Evolutionary conservation across 495 filamentous ascomycete genomes (phyloP).

Genomic region (Lasiosphaeris hirsuta): DNA sequence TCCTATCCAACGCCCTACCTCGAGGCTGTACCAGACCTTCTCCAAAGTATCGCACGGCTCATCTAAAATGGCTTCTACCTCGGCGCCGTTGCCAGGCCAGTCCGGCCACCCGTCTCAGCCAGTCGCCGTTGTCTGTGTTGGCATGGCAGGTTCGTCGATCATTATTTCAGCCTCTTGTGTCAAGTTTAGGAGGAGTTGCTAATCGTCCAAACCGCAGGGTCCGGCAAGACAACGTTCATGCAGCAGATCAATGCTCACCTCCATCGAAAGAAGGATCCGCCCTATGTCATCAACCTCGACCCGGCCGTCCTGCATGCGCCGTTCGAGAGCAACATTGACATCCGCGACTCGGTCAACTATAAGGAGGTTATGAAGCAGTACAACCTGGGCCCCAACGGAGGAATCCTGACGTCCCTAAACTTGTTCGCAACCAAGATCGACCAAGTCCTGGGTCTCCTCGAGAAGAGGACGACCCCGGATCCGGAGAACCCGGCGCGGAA

Average conservation of each 20-base stretch:
- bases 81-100: constrained; percentile 12
- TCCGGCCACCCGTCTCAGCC: constrained; percentile 31
- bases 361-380: constrained; percentile 99
- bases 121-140: constrained; percentile 83
- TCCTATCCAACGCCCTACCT: not conserved
- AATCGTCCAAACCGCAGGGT: constrained; percentile 50
- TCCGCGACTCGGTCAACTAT: constrained; percentile 97
- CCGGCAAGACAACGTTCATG: constrained; percentile 98
- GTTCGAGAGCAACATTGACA: constrained; percentile 98
- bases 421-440: constrained; percentile 97
- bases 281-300: constrained; percentile 96
- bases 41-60: not conserved
- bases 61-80: constrained; percentile 22
- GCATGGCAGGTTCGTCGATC: constrained; percentile 74
- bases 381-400: constrained; percentile 95
- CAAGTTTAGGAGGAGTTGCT: constrained; percentile 2
- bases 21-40: not conserved
- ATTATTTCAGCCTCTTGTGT: not conserved
- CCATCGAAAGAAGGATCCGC: constrained; percentile 66
- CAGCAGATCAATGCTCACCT: constrained; percentile 92
- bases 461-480: constrained; percentile 76
- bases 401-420: constrained; percentile 94
- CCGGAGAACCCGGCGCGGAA: constrained; percentile 57
- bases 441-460: constrained; percentile 82
- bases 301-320: constrained; percentile 92